Evolutionary conservation across 331 rosid genomes (phyloP), one percentile per base, ranked within the genome.

Genomic region (Erythrophleum ivorense): DNA sequence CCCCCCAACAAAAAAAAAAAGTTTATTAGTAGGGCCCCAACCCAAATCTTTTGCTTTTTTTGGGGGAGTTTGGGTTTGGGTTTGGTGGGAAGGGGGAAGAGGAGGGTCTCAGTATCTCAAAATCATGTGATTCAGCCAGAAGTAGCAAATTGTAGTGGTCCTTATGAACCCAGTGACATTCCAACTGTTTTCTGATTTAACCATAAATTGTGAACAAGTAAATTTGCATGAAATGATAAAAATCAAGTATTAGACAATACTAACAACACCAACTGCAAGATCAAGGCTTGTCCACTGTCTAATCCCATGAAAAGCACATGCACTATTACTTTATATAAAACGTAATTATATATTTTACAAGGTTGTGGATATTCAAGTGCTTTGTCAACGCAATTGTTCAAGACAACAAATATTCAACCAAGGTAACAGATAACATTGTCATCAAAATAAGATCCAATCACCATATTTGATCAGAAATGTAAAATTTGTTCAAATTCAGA

Each of bases 281-380:
- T 5, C 18, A 29, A 62, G 41, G 69, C 40, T 21, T 78, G 41
- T 10, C n/a, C 14, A 71, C 54, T 33, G 48, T 72, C 73, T 21
- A 52, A 62, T 49, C 79, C 84, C 40, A 73, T 24, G 18, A 64
- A 68, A 81, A 38, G 68, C 59, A 64, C 57, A 34, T 64, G 19
- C 70, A 73, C 21, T 19, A 55, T 40, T 68, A 73, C 58, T 50
- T 21, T 15, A 73, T 63, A 63, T 38, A 50, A 18, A 70, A 18
- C 6, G 19, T 48, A 24, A 73, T 71, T 71, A n/a, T 63, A n/a
- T 48, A 73, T 49, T 60, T n/a, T 60, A 59, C 78, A 80, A 48
- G 83, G 73, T 71, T 59, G 55, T 76, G 38, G 58, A 34, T 80
- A 60, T 75, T 67, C 60, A 66, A 55, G 21, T 43, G 8, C 81